These are phyloP conservation scores for Phaeophleospora eucalypticola DNA, from an alignment of 2,329 filamentous ascomycete genomes.

Conservation along the genomic window DNA sequence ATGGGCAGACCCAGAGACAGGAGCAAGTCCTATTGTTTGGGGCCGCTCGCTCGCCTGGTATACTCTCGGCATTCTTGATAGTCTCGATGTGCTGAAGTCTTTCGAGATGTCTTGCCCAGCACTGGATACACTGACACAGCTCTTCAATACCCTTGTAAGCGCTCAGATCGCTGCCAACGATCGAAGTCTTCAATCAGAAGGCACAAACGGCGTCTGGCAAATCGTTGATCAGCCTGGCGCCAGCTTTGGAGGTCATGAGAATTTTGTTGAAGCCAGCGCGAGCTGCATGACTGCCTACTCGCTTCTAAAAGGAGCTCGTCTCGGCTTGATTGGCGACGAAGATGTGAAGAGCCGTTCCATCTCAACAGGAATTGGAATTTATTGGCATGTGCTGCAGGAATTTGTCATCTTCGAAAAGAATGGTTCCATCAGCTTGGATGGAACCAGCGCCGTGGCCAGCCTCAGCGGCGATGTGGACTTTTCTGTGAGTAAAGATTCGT, in stretches of 20 bases:
- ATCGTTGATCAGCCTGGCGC: conserved; percentile 48
- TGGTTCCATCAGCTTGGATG: conserved; percentile 38
- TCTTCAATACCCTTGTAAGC: conserved; percentile 38
- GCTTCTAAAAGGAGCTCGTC: conserved; percentile 45
- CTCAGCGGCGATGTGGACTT: conserved; percentile 49
- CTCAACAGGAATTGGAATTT: conserved; percentile 48
- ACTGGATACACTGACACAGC: conserved; percentile 30
- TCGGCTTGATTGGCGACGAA: conserved; percentile 34
- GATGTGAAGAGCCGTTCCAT: conserved; percentile 30
- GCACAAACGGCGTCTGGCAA: conserved; percentile 51
- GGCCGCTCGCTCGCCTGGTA: conserved; percentile 55
- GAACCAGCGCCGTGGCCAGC: conserved; percentile 49
- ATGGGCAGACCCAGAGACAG: conserved; percentile 51
- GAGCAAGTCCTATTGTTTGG: conserved; percentile 53
- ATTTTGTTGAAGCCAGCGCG: conserved; percentile 59
- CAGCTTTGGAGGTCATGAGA: conserved; percentile 37
- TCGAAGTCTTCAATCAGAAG: conserved; percentile 13
- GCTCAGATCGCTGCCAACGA: conserved; percentile 41
- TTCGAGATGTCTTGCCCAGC: conserved; percentile 23
- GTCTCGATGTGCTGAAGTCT: conserved; percentile 40
- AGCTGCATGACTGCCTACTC: conserved; percentile 56
- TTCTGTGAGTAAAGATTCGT: conserved; percentile 38
- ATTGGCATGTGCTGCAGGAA: conserved; percentile 41
- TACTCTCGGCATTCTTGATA: conserved; percentile 49
- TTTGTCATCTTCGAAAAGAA: conserved; percentile 46